Evolutionary conservation across 345 rosid genomes (phyloP).

Genomic region (Laguncularia racemosa): DNA sequence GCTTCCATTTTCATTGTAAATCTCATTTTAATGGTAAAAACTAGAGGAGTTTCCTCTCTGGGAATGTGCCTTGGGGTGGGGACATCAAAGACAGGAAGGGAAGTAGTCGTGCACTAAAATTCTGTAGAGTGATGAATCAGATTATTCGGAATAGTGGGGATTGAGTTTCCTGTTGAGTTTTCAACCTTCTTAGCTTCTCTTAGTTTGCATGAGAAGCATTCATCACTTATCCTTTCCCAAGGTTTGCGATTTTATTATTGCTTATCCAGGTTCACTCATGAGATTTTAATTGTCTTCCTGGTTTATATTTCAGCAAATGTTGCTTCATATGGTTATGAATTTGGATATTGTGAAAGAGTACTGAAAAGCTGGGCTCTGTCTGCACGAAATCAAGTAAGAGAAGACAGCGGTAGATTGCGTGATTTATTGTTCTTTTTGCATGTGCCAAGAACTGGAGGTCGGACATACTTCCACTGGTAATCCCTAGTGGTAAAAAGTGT

Average conservation of each 20-base stretch:
- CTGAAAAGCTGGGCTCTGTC: conserved; percentile 66
- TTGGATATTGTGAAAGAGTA: conserved; percentile 49
- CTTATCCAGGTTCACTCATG: not conserved
- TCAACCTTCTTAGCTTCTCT: too few species aligned
- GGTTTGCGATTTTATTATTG: too few species aligned
- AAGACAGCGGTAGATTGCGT: conserved; percentile 52
- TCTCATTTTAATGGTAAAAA: too few species aligned
- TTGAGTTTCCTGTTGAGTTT: not conserved
- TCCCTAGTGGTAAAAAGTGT: not conserved
- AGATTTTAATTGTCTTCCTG: conserved; percentile 7
- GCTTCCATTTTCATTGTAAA: too few species aligned
- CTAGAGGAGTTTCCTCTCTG: too few species aligned
- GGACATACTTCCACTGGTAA: conserved; percentile 90
- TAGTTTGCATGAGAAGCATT: too few species aligned
- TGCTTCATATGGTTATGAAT: conserved; percentile 31
- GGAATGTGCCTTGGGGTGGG: too few species aligned
- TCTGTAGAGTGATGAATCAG: not conserved
- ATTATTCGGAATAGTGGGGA: not conserved
- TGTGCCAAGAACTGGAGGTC: conserved; percentile 95
- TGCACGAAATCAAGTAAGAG: conserved; percentile 43
- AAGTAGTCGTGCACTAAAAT: too few species aligned
- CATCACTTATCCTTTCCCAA: too few species aligned
- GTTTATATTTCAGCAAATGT: conserved; percentile 33
- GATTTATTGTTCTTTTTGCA: conserved; percentile 91
- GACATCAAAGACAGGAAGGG: too few species aligned